Conservation (phyloP, 2,329 filamentous ascomycete species). For the Curvularia sp. region DNA sequence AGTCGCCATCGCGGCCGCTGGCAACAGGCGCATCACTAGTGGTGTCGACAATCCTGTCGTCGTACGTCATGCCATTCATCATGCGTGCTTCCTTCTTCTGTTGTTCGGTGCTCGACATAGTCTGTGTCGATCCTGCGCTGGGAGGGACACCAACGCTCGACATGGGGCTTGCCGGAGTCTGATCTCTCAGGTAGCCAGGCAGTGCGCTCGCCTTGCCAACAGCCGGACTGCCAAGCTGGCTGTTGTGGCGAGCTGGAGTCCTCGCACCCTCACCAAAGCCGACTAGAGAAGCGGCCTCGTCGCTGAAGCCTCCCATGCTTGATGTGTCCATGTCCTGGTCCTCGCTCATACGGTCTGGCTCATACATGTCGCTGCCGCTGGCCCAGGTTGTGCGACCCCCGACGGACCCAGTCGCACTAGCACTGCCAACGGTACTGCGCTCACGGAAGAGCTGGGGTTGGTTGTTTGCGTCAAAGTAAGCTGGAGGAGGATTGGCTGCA, state of each 20-base stretch:
- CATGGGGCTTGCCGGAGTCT: slow-evolving; percentile 42
- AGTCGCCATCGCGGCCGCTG: slow-evolving; percentile 48
- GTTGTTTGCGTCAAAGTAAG: slow-evolving; percentile 84
- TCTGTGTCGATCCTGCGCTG: slow-evolving; percentile 35
- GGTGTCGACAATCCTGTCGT: slow-evolving; percentile 52
- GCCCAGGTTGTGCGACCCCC: slow-evolving; percentile 74
- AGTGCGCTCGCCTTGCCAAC: slow-evolving; percentile 58
- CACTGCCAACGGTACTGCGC: slow-evolving; percentile 88
- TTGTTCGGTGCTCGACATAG: slow-evolving; percentile 42
- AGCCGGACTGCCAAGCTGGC: slow-evolving; percentile 81
- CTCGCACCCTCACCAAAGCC: slow-evolving; percentile 89
- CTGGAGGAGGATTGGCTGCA: slow-evolving; percentile 50
- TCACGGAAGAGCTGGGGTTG: slow-evolving; percentile 70
- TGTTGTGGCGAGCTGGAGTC: slow-evolving; percentile 60
- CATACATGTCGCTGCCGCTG: slow-evolving; percentile 66
- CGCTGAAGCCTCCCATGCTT: slow-evolving; percentile 80
- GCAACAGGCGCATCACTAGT: slow-evolving; percentile 45
- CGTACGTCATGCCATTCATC: slow-evolving; percentile 58
- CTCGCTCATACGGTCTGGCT: slow-evolving; percentile 75
- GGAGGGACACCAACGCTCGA: slow-evolving; percentile 31
- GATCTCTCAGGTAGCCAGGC: slow-evolving; percentile 46
- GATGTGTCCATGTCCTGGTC: slow-evolving; percentile 66
- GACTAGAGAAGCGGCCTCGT: slow-evolving; percentile 84
- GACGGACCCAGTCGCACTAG: slow-evolving; percentile 82
- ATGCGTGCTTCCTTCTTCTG: slow-evolving; percentile 53